Evolutionary conservation across 768 basidiomycete genomes (phyloP).

Genomic region (Infundibulicybe gibba): DNA sequence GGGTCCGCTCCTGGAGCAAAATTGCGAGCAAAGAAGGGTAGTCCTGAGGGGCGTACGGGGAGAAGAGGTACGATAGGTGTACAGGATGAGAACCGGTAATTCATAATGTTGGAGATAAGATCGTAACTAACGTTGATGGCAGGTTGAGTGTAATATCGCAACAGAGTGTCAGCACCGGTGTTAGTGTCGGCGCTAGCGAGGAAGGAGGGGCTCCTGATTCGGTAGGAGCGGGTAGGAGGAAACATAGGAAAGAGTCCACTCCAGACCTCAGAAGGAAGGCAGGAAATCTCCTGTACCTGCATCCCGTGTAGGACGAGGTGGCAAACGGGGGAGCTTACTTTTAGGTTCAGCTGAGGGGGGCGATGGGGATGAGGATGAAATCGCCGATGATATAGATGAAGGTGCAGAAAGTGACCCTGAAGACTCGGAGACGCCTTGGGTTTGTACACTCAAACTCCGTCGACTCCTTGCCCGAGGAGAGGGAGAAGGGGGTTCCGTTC

Average conservation of each 20-base stretch:
- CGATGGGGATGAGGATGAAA: conserved; percentile 4
- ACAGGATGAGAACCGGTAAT: conserved; percentile 10
- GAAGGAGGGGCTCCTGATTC: conserved; percentile 6
- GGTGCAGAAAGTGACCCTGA: conserved; percentile 91
- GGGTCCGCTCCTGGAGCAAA: conserved; percentile 16
- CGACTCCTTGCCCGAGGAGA: conserved; percentile 24
- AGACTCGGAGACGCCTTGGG: conserved; percentile 96
- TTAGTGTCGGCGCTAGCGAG: conserved; percentile 18
- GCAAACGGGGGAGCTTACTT: conserved; percentile 5
- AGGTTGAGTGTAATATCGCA: conserved; percentile 38
- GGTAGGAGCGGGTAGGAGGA: not conserved
- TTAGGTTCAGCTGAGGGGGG: conserved; percentile 2
- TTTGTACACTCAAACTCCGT: conserved; percentile 75
- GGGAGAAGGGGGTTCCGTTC: conserved; percentile 6
- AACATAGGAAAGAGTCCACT: not conserved
- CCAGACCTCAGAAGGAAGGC: not conserved
- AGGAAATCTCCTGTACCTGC: too few relatives aligned
- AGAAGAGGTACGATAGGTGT: conserved; percentile 49
- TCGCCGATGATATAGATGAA: conserved; percentile 34
- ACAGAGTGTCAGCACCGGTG: conserved; percentile 30
- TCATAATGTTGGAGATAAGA: conserved; percentile 4
- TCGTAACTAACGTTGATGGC: conserved; percentile 8
- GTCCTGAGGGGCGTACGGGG: conserved; percentile 16
- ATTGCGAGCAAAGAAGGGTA: conserved; percentile 5
- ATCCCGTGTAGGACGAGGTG: conserved; percentile 1